Base-by-base conservation (phyloP, 495 filamentous ascomycete species). In the Aspergillus egyptiacus region DNA sequence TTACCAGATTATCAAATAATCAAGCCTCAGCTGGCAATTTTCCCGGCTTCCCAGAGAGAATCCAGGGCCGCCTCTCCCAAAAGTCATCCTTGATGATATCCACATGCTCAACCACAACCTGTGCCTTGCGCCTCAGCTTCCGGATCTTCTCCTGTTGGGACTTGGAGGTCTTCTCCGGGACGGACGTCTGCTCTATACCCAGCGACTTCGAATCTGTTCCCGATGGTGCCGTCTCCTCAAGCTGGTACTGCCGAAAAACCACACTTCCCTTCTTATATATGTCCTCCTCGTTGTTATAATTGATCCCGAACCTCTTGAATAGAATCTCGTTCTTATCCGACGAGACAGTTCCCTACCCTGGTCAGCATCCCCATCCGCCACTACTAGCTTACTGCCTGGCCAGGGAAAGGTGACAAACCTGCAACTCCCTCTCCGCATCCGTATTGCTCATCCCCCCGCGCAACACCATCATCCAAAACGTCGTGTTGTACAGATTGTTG, bases 401-500 rank as follows among this genome's bases (percentile, higher is more conserved):
- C n/a, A n/a, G n/a, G n/a, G n/a, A 20, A 31, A 20, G 22, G 35
- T 23, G 18, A 62, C 68, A 52, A 51, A 87, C 87, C 60, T 84
- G 81, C 22, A 97, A 73, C 41, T 76, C 78, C 57, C 83, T 75
- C 62, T 96, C 93, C 0, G 93, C 93, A 55, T 87, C 82, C 15
- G 77, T 83, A 7, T 76, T 74, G 38, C 77, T 80, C 72, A 93
- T 78, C 0, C 83, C 86, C 0, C 89, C 91, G 33, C 80, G 69
- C 43, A 84, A 77, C 19, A 96, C 83, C 58, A 97, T 73, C 0
- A 83, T 75, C 93, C 93, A 97, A 61, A 96, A 97, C 0, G 89
- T 91, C 1, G 93, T 98, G 59, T 98, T 98, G 65, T 95, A 96
- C 13, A 97, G 75, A 61, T 98, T 98, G 65, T 98, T 98, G 56